A percentile compares a stretch with the other conserved stretches of the same genome.
These are phyloP conservation scores for Adansonia rubrostipa DNA, from an alignment of 441 rosid genomes.

Conservation along the genomic window DNA sequence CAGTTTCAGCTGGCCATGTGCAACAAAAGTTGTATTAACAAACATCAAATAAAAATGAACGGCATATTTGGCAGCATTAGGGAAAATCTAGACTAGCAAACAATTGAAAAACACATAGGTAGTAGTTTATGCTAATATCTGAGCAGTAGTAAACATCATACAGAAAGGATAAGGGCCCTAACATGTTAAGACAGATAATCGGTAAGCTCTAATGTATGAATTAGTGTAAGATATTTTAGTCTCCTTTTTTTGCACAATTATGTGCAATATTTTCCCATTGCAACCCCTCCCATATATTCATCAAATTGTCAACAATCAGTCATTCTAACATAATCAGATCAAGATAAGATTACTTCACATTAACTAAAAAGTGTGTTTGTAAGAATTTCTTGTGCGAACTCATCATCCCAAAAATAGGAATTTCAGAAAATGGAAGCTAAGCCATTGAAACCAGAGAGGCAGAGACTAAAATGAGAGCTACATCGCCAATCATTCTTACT, in stretches of 20 bases:
- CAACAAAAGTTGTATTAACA: constrained; percentile 33
- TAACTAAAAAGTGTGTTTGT: no score
- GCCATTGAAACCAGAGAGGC: not conserved
- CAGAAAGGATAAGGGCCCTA: not conserved
- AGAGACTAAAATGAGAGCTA: constrained; percentile 13
- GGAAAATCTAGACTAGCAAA: constrained; percentile 13
- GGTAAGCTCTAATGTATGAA: not conserved
- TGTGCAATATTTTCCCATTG: not conserved
- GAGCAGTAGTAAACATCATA: not conserved
- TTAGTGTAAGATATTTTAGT: not conserved
- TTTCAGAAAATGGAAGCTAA: not conserved
- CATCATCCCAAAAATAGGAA: not conserved
- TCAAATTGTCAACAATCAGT: not conserved
- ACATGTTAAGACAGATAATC: not conserved
- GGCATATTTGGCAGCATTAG: not conserved
- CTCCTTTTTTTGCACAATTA: not conserved
- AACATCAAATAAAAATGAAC: not conserved
- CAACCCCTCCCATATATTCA: not conserved
- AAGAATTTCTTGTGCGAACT: constrained; percentile 7
- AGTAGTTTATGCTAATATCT: constrained; percentile 7
- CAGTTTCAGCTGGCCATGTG: constrained; percentile 90
- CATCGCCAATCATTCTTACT: not conserved
- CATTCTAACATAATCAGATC: not conserved
- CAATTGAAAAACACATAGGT: not conserved
- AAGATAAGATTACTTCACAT: not conserved